Evolutionary conservation across 1,139 yeast genomes (phyloP).

Genomic region (Saccharomyces hybrid): DNA sequence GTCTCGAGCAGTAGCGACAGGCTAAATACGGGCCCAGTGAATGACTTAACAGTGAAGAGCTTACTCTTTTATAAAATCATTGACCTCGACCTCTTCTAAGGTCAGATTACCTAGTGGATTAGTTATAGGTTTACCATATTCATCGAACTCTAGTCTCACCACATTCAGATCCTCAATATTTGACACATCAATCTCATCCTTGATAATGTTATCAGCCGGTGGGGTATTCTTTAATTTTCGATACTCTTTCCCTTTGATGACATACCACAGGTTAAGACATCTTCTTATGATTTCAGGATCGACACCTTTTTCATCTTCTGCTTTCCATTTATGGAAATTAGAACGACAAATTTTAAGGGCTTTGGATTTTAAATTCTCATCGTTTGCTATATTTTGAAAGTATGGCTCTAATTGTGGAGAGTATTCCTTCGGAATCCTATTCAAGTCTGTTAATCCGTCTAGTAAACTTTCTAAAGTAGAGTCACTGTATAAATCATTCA

Average conservation of each 20-base stretch:
- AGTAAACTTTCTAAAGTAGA: background rate
- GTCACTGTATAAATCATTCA: background rate
- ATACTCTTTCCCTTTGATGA: background rate
- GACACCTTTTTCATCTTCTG: background rate
- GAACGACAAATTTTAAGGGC: background rate
- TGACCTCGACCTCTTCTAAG: slow-evolving; percentile 8
- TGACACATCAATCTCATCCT: background rate
- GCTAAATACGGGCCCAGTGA: background rate
- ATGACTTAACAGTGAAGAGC: background rate
- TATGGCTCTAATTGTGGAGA: background rate
- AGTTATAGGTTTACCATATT: background rate
- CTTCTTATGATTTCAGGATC: background rate
- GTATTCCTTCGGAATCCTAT: background rate
- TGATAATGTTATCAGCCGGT: background rate
- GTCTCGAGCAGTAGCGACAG: too few species aligned
- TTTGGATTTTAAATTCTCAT: background rate
- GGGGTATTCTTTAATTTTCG: background rate
- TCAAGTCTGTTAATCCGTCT: background rate
- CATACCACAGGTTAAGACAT: background rate
- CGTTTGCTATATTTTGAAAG: background rate
- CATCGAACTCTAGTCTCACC: background rate
- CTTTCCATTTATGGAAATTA: background rate
- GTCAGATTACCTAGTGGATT: slow-evolving; percentile 4
- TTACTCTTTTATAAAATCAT: slow-evolving; percentile 3
- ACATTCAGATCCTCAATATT: background rate